Evolutionary conservation across 2,329 filamentous ascomycete species (phyloP).

Genomic region (Achaetomium macrosporum): DNA sequence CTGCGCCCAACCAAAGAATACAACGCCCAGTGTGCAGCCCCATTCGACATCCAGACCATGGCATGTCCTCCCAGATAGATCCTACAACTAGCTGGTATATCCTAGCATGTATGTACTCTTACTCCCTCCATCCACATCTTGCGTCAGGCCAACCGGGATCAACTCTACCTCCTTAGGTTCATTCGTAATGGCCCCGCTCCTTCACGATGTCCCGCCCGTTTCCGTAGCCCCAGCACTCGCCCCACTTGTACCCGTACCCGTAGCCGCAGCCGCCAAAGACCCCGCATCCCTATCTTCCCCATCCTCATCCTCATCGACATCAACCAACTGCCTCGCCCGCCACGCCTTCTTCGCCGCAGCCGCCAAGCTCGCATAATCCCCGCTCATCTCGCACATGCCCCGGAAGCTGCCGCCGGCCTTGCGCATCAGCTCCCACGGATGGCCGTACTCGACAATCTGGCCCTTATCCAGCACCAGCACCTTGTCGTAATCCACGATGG

Average conservation of each 20-base stretch:
- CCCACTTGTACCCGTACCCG: background rate
- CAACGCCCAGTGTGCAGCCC: too few species aligned
- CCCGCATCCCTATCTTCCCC: background rate
- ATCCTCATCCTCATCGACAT: slow-evolving; percentile 32
- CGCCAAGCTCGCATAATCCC: slow-evolving; percentile 46
- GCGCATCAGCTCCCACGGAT: slow-evolving; percentile 75
- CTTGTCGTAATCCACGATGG: slow-evolving; percentile 97
- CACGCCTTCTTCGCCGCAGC: slow-evolving; percentile 52
- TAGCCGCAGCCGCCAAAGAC: background rate
- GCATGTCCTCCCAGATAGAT: too few species aligned
- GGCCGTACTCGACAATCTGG: slow-evolving; percentile 79
- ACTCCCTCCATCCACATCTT: too few species aligned
- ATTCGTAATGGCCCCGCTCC: background rate
- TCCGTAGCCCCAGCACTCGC: background rate
- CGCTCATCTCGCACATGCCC: slow-evolving; percentile 61
- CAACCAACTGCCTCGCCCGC: slow-evolving; percentile 35
- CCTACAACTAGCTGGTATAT: too few species aligned
- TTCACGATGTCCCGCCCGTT: too few species aligned
- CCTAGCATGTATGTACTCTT: too few species aligned
- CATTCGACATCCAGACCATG: too few species aligned
- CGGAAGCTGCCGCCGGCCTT: slow-evolving; percentile 52
- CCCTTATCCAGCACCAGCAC: slow-evolving; percentile 92
- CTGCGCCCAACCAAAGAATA: too few species aligned
- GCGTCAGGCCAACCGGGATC: too few species aligned
- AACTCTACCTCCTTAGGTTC: background rate